Conservation (phyloP, 163 green algal genomes). For the Volvox carteri region DNA sequence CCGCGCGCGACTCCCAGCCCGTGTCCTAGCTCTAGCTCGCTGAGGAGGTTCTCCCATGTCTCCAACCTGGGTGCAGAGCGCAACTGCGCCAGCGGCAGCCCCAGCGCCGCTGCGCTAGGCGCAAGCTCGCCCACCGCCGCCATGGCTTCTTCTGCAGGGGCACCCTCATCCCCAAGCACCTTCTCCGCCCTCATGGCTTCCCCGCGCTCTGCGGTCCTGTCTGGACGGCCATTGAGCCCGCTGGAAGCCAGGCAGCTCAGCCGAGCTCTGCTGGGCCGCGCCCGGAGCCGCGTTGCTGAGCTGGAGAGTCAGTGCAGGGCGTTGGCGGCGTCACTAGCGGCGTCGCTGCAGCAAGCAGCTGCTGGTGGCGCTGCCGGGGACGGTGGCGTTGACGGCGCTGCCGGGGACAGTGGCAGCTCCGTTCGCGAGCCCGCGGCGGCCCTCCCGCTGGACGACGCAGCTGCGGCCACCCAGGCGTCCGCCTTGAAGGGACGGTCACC, state of each 20-base stretch:
- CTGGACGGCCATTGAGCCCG: background rate
- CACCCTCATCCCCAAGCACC: background rate
- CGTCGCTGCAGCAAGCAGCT: background rate
- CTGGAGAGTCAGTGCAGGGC: constrained; percentile 34
- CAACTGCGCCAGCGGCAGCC: background rate
- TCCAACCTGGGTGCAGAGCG: background rate
- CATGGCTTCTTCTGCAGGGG: too few species aligned
- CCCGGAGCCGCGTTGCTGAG: constrained; percentile 7
- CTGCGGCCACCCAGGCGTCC: too few species aligned
- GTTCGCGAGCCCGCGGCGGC: too few species aligned
- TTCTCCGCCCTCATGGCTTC: background rate
- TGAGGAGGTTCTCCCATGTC: background rate
- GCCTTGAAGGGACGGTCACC: too few species aligned
- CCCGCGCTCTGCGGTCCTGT: background rate
- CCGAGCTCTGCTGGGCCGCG: constrained; percentile 12
- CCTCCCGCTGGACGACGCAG: too few species aligned
- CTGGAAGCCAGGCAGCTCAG: constrained; percentile 5
- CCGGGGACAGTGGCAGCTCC: too few species aligned
- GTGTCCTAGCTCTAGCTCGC: too few species aligned
- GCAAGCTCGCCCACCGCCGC: background rate
- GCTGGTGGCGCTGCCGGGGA: background rate
- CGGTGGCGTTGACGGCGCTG: too few species aligned
- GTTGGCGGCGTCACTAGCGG: constrained; percentile 25
- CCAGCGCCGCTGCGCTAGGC: background rate
- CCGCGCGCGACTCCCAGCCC: background rate